Percentiles rank a stretch among this genome's conserved stretches.
Conservation (phyloP, 768 basidiomycete genomes). For the Suillus fuscotomentosus region DNA sequence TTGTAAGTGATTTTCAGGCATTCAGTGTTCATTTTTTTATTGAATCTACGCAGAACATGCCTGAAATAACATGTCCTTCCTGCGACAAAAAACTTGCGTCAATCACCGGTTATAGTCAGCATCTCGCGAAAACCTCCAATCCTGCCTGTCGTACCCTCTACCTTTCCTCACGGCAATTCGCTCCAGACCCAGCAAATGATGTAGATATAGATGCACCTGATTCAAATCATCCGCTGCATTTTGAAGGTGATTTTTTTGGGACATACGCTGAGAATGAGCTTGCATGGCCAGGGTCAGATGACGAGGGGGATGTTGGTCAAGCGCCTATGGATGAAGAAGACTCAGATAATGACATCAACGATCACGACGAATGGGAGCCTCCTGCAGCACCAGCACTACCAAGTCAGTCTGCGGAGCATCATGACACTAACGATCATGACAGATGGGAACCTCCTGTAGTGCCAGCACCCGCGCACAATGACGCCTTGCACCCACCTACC, state of each 20-base stretch:
- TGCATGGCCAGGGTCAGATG: not conserved
- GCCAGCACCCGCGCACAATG: not conserved
- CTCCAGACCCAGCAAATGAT: not conserved
- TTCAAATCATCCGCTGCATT: not conserved
- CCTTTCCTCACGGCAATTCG: not conserved
- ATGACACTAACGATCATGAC: not conserved
- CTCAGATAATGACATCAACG: not conserved
- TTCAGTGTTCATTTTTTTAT: not conserved
- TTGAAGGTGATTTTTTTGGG: not conserved
- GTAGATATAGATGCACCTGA: not conserved
- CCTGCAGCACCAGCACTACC: not conserved
- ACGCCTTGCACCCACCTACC: not conserved
- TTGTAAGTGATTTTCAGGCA: not conserved
- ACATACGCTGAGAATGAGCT: not conserved
- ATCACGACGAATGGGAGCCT: not conserved
- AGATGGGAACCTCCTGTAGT: not conserved
- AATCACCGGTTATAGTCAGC: not conserved
- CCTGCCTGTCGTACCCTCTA: not conserved
- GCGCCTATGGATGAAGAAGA: not conserved
- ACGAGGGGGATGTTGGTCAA: not conserved
- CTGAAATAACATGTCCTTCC: too few species aligned
- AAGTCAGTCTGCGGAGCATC: not conserved
- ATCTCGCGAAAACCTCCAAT: slow-evolving; percentile 4
- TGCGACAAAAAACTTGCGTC: too few species aligned
- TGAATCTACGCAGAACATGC: too few species aligned